Evolutionary conservation across 2,329 filamentous ascomycete species (phyloP), one percentile per base, ranked within the genome.

Genomic region (Aspergillus fumigatus): DNA sequence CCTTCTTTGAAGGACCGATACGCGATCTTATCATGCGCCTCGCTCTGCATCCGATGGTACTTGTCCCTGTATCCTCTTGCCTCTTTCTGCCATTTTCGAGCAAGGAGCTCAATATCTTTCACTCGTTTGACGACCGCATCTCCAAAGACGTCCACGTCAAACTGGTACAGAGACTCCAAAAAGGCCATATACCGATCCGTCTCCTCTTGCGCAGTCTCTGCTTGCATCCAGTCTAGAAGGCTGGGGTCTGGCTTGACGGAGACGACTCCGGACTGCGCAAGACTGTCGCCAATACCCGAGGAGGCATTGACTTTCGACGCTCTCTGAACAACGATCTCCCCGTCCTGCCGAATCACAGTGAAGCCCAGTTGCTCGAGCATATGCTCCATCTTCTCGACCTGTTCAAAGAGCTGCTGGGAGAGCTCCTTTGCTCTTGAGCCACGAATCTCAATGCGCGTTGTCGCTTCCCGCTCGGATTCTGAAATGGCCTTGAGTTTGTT

Each of bases 1-100:
- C 94, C 93, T 73, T 97, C 92, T 70, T 97, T 97, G 79, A 99
- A 99, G 51, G 93, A 88, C 59, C 88, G 88, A 71, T 94, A 97
- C 2, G 94, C 92, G 69, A 99, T 97, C 79, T 97, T 97, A 64
- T 96, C 90, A 66, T 96, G 90, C 0, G 90, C 87, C 67, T 97
- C 94, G 67, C 88, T 88, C 62, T 95, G 90, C 48, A 88, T 80
- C 14, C 83, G 79, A 63, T 95, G 89, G 8, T 90, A 88, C 69
- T 92, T 92, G 63, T 97, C 94, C 11, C 93, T 85, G 67, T 96
- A 97, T 1, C 85, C 84, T 35, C 91, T 86, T 29, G 90, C 88
- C 70, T 99, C 94, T 58, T 90, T 90, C 67, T 94, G 92, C 80
- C 92, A 92, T 75, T 96, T 97, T 56, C 92, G 89, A 19, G 92